Evolutionary conservation across 2,329 filamentous ascomycete species (phyloP).

Genomic region (Cladophialophora carrionii): DNA sequence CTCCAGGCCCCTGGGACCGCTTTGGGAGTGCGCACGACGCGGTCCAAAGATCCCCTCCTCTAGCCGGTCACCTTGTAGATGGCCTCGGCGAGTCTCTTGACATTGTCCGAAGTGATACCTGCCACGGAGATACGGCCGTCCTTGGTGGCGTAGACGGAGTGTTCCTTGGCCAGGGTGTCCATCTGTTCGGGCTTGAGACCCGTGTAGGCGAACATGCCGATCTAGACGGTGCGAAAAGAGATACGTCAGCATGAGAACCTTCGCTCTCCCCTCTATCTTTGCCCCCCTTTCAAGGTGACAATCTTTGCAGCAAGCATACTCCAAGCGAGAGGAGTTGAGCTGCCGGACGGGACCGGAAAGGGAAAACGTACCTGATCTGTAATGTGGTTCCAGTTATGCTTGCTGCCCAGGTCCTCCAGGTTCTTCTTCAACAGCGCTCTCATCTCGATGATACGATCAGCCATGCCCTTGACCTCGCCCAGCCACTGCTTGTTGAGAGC

Average conservation of each 20-base stretch:
- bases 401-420: slow-evolving; percentile 90
- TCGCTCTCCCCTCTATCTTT: not conserved
- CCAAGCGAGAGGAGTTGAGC: too few relatives aligned
- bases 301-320: too few relatives aligned
- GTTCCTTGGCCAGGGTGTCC: slow-evolving; percentile 87
- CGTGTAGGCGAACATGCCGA: slow-evolving; percentile 99
- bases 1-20: not conserved
- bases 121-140: slow-evolving; percentile 58
- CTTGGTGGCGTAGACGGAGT: slow-evolving; percentile 97
- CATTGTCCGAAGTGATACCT: slow-evolving; percentile 55
- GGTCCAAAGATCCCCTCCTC: slow-evolving; percentile 25
- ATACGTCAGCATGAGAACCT: not conserved
- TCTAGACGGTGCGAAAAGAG: slow-evolving; percentile 51
- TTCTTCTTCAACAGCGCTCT: slow-evolving; percentile 90
- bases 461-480: slow-evolving; percentile 96
- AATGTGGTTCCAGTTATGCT: slow-evolving; percentile 99
- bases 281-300: not conserved
- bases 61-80: slow-evolving; percentile 58
- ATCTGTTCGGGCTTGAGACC: slow-evolving; percentile 90
- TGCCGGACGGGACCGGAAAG: too few relatives aligned
- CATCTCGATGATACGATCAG: slow-evolving; percentile 99
- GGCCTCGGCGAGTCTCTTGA: slow-evolving; percentile 54
- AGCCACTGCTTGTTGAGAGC: slow-evolving; percentile 92
- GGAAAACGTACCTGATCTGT: slow-evolving; percentile 68
- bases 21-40: not conserved